phyloP scores from a whole-genome alignment of 2,329 filamentous ascomycete genomes.

The Pleoardoris graminearum region DNA sequence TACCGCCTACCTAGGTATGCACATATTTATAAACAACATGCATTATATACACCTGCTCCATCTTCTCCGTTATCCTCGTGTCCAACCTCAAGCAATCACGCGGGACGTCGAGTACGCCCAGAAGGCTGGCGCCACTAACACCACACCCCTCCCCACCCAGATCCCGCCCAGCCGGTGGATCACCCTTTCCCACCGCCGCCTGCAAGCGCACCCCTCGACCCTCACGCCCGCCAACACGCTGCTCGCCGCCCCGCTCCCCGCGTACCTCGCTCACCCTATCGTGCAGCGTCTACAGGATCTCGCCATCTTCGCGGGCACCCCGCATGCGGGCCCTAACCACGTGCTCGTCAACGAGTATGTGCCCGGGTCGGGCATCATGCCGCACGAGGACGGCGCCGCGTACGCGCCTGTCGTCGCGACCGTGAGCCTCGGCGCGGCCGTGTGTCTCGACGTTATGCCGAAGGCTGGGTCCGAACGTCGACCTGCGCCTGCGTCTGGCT shows the following conservation, averaged over 20 bases:
- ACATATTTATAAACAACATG: too few relatives aligned
- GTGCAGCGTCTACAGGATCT: slow-evolving; percentile 59
- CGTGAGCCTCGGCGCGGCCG: slow-evolving; percentile 76
- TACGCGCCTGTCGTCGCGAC: slow-evolving; percentile 91
- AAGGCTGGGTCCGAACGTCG: slow-evolving; percentile 43
- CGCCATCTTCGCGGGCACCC: slow-evolving; percentile 63
- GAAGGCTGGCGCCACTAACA: too few relatives aligned
- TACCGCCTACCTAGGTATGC: too few relatives aligned
- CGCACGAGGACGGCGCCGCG: slow-evolving; percentile 88
- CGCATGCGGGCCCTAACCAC: slow-evolving; percentile 81
- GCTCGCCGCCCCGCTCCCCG: slow-evolving; percentile 71
- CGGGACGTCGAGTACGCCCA: neutral
- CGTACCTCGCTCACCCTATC: slow-evolving; percentile 74
- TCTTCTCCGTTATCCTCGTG: neutral
- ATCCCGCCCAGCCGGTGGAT: slow-evolving; percentile 71
- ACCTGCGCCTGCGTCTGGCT: neutral
- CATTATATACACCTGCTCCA: neutral
- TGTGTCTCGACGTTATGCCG: slow-evolving; percentile 75
- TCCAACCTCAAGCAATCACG: neutral
- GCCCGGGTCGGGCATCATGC: slow-evolving; percentile 91
- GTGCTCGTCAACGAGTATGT: slow-evolving; percentile 92
- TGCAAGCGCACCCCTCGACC: slow-evolving; percentile 88
- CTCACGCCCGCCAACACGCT: slow-evolving; percentile 73
- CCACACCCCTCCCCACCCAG: slow-evolving; percentile 48
- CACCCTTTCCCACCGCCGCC: slow-evolving; percentile 79